Conservation (phyloP, 2,329 filamentous ascomycete species). For the Hypoxylon sp. region DNA sequence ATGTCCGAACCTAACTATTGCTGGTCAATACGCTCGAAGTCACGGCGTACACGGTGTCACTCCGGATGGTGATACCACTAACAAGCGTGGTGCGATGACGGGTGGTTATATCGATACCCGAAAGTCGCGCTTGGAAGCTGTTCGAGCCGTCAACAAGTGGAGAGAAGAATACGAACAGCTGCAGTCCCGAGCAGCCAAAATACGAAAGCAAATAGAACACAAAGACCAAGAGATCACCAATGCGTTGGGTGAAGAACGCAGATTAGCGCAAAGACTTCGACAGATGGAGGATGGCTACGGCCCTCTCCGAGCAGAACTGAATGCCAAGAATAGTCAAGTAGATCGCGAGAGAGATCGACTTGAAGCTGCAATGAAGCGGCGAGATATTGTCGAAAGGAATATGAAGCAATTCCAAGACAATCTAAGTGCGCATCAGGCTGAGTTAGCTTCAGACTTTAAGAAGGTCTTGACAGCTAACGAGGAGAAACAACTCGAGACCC, state of each 20-base stretch:
- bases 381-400: conserved; percentile 78
- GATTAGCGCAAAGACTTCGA: conserved; percentile 80
- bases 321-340: conserved; percentile 79
- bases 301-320: conserved; percentile 81
- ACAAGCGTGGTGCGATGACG: conserved; percentile 94
- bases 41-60: conserved; percentile 95
- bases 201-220: conserved; percentile 77
- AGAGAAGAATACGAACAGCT: conserved; percentile 80
- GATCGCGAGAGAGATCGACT: conserved; percentile 80
- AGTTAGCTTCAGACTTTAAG: conserved; percentile 89
- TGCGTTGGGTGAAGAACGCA: conserved; percentile 86
- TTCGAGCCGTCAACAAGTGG: conserved; percentile 80
- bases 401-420: conserved; percentile 82
- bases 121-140: conserved; percentile 87
- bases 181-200: conserved; percentile 71
- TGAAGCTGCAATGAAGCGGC: conserved; percentile 73
- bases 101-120: conserved; percentile 92
- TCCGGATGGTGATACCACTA: conserved; percentile 91
- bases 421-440: conserved; percentile 80
- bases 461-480: conserved; percentile 87
- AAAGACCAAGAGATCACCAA: conserved; percentile 91
- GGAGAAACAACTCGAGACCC: conserved; percentile 80
- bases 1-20: conserved; percentile 88
- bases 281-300: conserved; percentile 87
- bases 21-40: conserved; percentile 90